These are phyloP conservation scores for Ophiostoma sp. DNA, from an alignment of 2,329 filamentous ascomycete genomes.

Conservation along the genomic window DNA sequence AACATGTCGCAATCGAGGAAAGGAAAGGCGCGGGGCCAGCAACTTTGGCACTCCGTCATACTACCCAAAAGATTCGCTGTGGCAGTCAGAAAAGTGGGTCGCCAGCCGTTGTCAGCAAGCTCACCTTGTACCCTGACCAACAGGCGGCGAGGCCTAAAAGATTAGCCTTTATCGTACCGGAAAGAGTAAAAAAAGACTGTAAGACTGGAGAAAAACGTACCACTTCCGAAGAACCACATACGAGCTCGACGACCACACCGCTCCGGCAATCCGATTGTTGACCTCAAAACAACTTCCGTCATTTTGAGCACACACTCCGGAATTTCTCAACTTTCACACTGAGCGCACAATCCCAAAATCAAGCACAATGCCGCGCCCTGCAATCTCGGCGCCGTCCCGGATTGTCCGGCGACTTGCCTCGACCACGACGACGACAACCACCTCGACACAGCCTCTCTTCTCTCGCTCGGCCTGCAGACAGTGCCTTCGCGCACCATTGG, in stretches of 20 bases:
- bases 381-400: background rate
- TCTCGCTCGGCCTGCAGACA: background rate
- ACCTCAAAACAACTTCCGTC: background rate
- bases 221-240: constrained; percentile 2
- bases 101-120: background rate
- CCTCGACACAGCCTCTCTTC: background rate
- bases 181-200: background rate
- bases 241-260: constrained; percentile 13
- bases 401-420: constrained; percentile 12
- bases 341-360: background rate
- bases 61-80: background rate
- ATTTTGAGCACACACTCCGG: too few relatives aligned
- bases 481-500: background rate
- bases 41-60: background rate
- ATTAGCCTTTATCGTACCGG: background rate
- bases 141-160: background rate
- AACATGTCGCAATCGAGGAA: background rate
- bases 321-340: background rate
- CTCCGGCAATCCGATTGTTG: background rate
- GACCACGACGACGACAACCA: background rate
- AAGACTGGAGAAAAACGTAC: background rate
- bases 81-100: background rate
- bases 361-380: constrained; percentile 15
- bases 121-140: background rate
- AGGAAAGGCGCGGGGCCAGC: constrained; percentile 1